Percentiles rank a stretch among this genome's conserved stretches.
Evolutionary conservation across 2,329 filamentous ascomycete species (phyloP).

Genomic region (Colletotrichum higginsianum): DNA sequence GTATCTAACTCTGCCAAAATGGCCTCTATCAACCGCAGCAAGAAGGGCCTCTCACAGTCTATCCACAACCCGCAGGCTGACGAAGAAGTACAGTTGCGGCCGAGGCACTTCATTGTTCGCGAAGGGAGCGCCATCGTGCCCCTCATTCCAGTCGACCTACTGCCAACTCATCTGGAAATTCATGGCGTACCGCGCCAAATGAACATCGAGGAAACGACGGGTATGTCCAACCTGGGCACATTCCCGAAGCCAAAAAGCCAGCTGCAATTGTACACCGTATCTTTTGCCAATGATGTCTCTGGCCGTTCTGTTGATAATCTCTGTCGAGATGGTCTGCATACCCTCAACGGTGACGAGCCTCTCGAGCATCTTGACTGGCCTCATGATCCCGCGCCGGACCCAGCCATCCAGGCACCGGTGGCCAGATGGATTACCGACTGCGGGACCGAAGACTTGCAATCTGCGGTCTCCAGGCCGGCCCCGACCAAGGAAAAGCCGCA

Average conservation of each 20-base stretch:
- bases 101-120: slow-evolving; percentile 59
- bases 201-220: slow-evolving; percentile 53
- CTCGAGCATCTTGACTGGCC: neutral
- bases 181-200: slow-evolving; percentile 61
- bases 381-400: neutral
- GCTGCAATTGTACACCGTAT: slow-evolving; percentile 12
- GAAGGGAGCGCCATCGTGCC: slow-evolving; percentile 60
- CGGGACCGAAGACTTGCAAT: neutral
- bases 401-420: too few species aligned
- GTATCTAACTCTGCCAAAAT: neutral
- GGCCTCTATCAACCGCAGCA: neutral
- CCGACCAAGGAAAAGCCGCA: neutral
- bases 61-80: slow-evolving; percentile 35
- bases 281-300: neutral
- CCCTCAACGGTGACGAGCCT: neutral
- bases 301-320: neutral
- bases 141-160: slow-evolving; percentile 68
- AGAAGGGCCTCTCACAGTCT: slow-evolving; percentile 35
- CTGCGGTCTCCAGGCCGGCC: neutral
- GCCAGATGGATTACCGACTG: neutral
- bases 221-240: slow-evolving; percentile 57
- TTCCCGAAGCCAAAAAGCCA: slow-evolving; percentile 43
- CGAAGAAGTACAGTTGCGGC: slow-evolving; percentile 35
- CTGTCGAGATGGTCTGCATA: neutral
- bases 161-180: slow-evolving; percentile 63